A percentile compares a stretch with the other conserved stretches of the same genome.
These are phyloP conservation scores for Epichloe gansuensis DNA, from an alignment of 2,329 filamentous ascomycete species.

Conservation along the genomic window DNA sequence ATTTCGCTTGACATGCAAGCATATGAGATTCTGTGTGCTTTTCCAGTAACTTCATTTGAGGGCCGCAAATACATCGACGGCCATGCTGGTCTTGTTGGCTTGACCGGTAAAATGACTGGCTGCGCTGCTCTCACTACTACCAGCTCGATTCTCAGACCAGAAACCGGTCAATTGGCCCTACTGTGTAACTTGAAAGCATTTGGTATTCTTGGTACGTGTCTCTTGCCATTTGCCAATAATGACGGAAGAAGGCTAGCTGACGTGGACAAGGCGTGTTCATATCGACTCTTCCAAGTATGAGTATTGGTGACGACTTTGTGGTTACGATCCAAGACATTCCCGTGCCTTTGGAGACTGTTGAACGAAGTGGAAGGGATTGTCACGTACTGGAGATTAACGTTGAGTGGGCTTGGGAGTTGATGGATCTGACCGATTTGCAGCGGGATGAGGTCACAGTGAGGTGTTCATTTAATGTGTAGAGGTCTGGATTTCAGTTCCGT, in stretches of 20 bases:
- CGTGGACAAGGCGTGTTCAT: slow-evolving; percentile 53
- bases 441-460: slow-evolving; percentile 67
- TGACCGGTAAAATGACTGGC: slow-evolving; percentile 83
- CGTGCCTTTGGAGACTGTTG: slow-evolving; percentile 55
- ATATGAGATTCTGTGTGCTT: slow-evolving; percentile 73
- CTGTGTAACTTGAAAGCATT: slow-evolving; percentile 66
- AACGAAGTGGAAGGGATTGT: slow-evolving; percentile 34
- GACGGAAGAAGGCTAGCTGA: not conserved
- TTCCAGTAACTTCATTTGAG: slow-evolving; percentile 48
- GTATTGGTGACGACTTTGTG: slow-evolving; percentile 54
- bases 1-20: slow-evolving; percentile 50
- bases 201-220: slow-evolving; percentile 51
- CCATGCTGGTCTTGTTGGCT: slow-evolving; percentile 56
- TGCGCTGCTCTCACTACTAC: slow-evolving; percentile 60
- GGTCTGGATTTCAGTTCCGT: not conserved
- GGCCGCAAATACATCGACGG: slow-evolving; percentile 25
- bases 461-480: slow-evolving; percentile 36
- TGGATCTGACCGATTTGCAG: slow-evolving; percentile 59
- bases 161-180: slow-evolving; percentile 48
- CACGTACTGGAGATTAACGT: slow-evolving; percentile 67
- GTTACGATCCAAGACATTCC: slow-evolving; percentile 60
- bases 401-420: slow-evolving; percentile 61
- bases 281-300: slow-evolving; percentile 49
- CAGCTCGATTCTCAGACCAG: slow-evolving; percentile 40
- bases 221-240: not conserved